Evolutionary conservation across 164 flowering plant species (phyloP).

Genomic region (Cinnamomum chago): DNA sequence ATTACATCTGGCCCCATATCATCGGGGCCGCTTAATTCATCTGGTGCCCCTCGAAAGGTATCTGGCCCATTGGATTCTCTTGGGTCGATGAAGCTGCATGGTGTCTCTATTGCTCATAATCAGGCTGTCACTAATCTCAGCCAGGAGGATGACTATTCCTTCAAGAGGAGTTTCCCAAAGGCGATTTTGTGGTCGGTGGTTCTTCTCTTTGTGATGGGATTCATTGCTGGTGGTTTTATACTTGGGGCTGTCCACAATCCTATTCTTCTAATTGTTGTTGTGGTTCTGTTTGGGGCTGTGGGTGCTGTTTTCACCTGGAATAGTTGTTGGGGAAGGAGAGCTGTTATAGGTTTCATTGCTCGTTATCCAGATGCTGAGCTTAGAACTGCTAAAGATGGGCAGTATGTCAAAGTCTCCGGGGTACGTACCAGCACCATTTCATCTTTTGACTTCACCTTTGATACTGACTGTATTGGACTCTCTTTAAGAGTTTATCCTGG

Average conservation of each 20-base stretch:
- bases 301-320: constrained; percentile 82
- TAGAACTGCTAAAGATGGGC: constrained; percentile 91
- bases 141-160: constrained; percentile 73
- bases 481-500: not conserved
- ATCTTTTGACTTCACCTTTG: too few species aligned
- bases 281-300: constrained; percentile 61
- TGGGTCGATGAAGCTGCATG: constrained; percentile 57
- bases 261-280: constrained; percentile 80
- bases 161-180: constrained; percentile 70
- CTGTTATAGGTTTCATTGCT: constrained; percentile 68
- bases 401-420: constrained; percentile 96
- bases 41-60: constrained; percentile 80
- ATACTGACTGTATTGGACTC: not conserved
- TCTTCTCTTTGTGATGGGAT: constrained; percentile 83
- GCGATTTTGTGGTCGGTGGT: constrained; percentile 62
- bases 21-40: constrained; percentile 81
- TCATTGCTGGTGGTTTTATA: constrained; percentile 92
- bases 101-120: constrained; percentile 57
- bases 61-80: constrained; percentile 77
- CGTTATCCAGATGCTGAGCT: constrained; percentile 93
- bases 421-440: constrained; percentile 41
- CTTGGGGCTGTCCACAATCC: constrained; percentile 89
- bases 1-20: constrained; percentile 93
- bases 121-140: constrained; percentile 83
- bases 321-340: constrained; percentile 71